These are phyloP conservation scores for Trichoderma erinaceum DNA, from an alignment of 495 filamentous ascomycete species.

Conservation along the genomic window DNA sequence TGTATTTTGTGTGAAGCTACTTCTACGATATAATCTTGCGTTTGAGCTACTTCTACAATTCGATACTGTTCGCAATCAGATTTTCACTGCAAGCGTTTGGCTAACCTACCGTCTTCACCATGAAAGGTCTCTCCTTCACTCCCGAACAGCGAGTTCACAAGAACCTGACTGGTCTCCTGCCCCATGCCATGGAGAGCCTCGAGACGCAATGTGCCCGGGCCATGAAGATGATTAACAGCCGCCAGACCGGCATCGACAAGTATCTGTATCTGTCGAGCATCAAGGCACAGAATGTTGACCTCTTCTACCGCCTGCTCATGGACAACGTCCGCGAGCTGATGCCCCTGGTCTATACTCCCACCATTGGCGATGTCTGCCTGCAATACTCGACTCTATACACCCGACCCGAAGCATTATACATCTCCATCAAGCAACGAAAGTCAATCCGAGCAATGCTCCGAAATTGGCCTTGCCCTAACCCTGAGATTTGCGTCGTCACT, in stretches of 20 bases:
- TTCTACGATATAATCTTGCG: slow-evolving; percentile 18
- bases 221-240: slow-evolving; percentile 63
- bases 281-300: slow-evolving; percentile 80
- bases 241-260: slow-evolving; percentile 80
- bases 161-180: slow-evolving; percentile 53
- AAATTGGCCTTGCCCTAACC: slow-evolving; percentile 82
- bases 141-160: slow-evolving; percentile 49
- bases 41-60: neutral
- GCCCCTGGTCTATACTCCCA: slow-evolving; percentile 94
- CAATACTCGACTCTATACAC: slow-evolving; percentile 96
- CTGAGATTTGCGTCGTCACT: slow-evolving; percentile 94
- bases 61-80: neutral
- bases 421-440: slow-evolving; percentile 83
- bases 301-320: slow-evolving; percentile 91
- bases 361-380: slow-evolving; percentile 92
- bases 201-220: slow-evolving; percentile 49
- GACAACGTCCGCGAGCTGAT: slow-evolving; percentile 88
- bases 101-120: slow-evolving; percentile 9
- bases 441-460: slow-evolving; percentile 75
- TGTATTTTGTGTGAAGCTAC: neutral
- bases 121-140: slow-evolving; percentile 48
- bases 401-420: slow-evolving; percentile 87
- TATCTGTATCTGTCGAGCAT: slow-evolving; percentile 88
- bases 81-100: neutral
- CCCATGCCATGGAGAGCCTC: slow-evolving; percentile 50